Conservation (phyloP, 352 stramenopile species). For the Pythium brachiatum region DNA sequence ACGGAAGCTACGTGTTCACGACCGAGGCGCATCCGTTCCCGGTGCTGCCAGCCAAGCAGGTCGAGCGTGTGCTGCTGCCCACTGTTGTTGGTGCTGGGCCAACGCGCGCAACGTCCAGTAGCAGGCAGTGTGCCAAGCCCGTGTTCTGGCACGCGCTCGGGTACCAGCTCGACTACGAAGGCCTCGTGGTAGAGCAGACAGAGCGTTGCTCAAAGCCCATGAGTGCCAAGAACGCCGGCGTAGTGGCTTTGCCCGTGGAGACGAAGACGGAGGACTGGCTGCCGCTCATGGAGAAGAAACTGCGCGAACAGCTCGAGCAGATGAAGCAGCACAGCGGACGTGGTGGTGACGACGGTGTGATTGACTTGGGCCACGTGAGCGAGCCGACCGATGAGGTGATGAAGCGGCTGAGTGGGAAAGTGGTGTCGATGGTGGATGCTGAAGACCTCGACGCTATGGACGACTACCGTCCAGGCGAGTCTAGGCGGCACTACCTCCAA, state of each 20-base stretch:
- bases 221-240: constrained; percentile 1
- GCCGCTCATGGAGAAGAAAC: constrained; percentile 43
- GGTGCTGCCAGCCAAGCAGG: constrained; percentile 45
- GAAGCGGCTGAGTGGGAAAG: constrained; percentile 10
- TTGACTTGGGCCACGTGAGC: neutral
- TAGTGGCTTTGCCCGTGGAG: neutral
- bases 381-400: constrained; percentile 19
- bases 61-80: constrained; percentile 38
- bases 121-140: constrained; percentile 28
- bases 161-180: constrained; percentile 65
- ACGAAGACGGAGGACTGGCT: constrained; percentile 41
- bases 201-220: constrained; percentile 30
- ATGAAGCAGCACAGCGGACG: constrained; percentile 2
- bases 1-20: constrained; percentile 93
- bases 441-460: neutral
- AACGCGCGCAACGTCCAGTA: neutral
- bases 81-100: constrained; percentile 4
- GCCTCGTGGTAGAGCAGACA: constrained; percentile 43
- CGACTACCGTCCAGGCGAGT: neutral
- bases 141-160: constrained; percentile 53
- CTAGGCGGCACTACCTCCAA: constrained; percentile 36
- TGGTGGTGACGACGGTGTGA: neutral
- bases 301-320: constrained; percentile 27
- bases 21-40: constrained; percentile 96
- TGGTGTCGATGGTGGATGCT: neutral